Evolutionary conservation across 1,139 yeast genomes (phyloP), one percentile per base, ranked within the genome.

Genomic region (Taphrina communis): DNA sequence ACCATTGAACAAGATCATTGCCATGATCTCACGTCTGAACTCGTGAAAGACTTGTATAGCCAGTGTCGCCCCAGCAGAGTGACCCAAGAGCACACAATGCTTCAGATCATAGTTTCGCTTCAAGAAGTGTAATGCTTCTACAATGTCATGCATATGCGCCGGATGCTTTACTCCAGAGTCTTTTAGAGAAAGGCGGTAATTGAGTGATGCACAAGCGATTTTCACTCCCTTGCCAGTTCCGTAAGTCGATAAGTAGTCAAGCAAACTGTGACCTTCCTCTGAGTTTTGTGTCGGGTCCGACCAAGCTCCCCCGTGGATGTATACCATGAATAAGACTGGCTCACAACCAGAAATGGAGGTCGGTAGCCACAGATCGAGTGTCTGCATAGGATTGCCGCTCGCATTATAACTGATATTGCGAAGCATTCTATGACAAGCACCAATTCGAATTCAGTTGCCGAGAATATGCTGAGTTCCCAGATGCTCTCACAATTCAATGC

Each of bases 271-370:
- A 70, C 85, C 86, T 75, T 89, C 95, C 59, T 81, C 78, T 63
- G 77, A 83, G 0, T 90, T 85, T 75, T 88, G 87, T 1, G 73
- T 76, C 0, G 87, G 86, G 75, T 89, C 96, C 72, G 90, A 80
- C 97, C 97, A 91, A 0, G 94, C 96, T 0, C 97, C 97, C 0
- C 97, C 97, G 76, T 91, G 97, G 50, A 91, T 83, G 72, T 85
- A 86, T 0, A 90, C 73, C 6, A 78, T 70, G 35, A 58, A 58
- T 17, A 58, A 80, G 80, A 79, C 39, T 70, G 72, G n/a, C 68
- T 50, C n/a, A 31, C 25, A 17, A 46, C 66, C 44, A 42, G 52
- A 58, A 6, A 58, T 36, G 21, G 42, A 58, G 2, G 41, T 25
- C 6, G 62, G 62, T 31, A 58, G 25, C 62, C 62, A 58, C 21